Evolutionary conservation across 2,329 filamentous ascomycete genomes (phyloP).

Genomic region (Xylaria sp.): DNA sequence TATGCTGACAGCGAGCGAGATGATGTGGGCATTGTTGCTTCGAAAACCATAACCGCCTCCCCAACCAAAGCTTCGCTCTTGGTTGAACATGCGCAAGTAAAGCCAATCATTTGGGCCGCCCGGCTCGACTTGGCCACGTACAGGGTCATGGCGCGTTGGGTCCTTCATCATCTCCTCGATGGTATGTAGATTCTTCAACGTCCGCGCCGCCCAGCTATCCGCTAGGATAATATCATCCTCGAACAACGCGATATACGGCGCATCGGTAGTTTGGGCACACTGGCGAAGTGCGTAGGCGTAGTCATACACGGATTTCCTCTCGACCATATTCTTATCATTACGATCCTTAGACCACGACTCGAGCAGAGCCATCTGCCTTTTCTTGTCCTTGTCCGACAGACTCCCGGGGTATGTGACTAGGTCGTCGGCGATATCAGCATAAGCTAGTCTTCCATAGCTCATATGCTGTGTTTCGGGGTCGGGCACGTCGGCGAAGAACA

Average conservation of each 20-base stretch:
- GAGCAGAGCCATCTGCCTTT: conserved; percentile 41
- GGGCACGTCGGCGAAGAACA: conserved; percentile 51
- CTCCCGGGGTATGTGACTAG: conserved; percentile 46
- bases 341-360: conserved; percentile 41
- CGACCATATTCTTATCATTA: conserved; percentile 41
- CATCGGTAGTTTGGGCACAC: conserved; percentile 45
- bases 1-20: conserved; percentile 44
- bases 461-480: conserved; percentile 43
- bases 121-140: conserved; percentile 41
- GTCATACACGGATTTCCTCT: conserved; percentile 49
- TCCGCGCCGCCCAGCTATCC: conserved; percentile 48
- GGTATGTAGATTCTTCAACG: conserved; percentile 43
- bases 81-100: conserved; percentile 50
- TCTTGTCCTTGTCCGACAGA: conserved; percentile 38
- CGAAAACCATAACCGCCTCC: conserved; percentile 47
- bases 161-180: conserved; percentile 48
- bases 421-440: conserved; percentile 45
- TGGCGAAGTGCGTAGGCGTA: conserved; percentile 48
- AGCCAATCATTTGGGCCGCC: conserved; percentile 49
- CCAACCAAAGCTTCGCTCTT: conserved; percentile 49
- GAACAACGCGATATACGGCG: conserved; percentile 49
- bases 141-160: conserved; percentile 42
- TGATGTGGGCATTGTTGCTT: conserved; percentile 48
- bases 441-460: conserved; percentile 42
- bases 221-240: conserved; percentile 51